Base-by-base conservation (phyloP, 1,284 basidiomycete species). In the Cutaneotrichosporon sp. region DNA sequence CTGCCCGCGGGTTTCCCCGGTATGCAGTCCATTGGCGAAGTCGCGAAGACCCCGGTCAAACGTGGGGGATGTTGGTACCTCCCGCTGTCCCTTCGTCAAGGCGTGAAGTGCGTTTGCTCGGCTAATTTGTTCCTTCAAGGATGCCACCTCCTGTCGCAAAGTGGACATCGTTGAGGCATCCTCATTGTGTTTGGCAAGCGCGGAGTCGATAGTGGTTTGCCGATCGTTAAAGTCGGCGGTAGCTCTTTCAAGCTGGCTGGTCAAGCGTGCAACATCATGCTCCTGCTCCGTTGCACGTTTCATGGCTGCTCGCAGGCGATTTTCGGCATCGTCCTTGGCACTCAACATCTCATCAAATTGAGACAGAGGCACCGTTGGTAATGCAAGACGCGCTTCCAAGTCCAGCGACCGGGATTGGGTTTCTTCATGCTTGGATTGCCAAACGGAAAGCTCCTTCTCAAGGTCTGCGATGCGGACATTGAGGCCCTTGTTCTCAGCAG, bases 111-210 rank as follows among this genome's bases (percentile, higher is more conserved):
- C 90, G 67, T 91, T 91, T 18, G 92, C 86, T 26, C 96, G 84
- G 67, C 93, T 92, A 60, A 98, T 84, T 72, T 98, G 94, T 71
- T 98, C 96, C 56, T 91, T 88, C 47, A 98, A 79, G 60, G 78
- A 85, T 72, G 86, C 85, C 58, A 98, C 85, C 78, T 99, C 96
- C 63, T 83, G 87, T 74, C 96, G 90, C 66, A 99, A 83, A 0
- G 86, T 86, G 58, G 84, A 79, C 55, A 97, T 90, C 23, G 93
- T 86, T 10, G 86, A 86, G 53, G 79, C 84, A 68, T 94, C 90
- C 62, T 93, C 90, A 13, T 83, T 80, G 49, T 81, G 84, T 60
- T 84, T 82, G 35, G 63, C 77, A 2, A 74, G 58, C 1, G 74
- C 76, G 13, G 68, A 63, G 48, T 78, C 77, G 42, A 77, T 63